Conservation (phyloP, 1,139 yeast species). For the Lodderomyces parapsilosis region DNA sequence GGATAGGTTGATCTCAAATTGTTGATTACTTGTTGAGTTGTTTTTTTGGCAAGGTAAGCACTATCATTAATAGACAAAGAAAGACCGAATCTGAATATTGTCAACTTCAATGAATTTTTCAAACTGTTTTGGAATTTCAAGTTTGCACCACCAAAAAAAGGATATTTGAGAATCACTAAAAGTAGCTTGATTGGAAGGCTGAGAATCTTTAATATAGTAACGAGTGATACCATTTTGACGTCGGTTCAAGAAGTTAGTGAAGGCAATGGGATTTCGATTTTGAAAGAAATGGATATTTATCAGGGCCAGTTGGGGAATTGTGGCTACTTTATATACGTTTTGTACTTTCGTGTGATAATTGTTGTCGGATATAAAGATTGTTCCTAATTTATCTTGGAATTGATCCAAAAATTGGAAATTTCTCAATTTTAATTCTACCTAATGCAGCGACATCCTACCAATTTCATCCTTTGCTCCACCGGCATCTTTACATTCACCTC, state of each 20-base stretch:
- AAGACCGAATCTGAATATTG: conserved; percentile 10
- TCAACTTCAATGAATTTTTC: conserved; percentile 10
- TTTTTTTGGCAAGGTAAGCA: background rate
- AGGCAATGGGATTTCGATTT: too few relatives aligned
- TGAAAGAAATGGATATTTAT: too few relatives aligned
- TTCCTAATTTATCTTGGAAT: too few relatives aligned
- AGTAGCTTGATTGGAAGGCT: conserved; percentile 12
- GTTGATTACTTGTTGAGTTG: conserved; percentile 8
- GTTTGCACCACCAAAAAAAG: conserved; percentile 13
- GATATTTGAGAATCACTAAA: conserved; percentile 10
- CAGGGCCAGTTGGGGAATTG: background rate
- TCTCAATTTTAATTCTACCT: too few relatives aligned
- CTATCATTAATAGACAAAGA: conserved; percentile 12
- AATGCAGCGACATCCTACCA: too few relatives aligned
- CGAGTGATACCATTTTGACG: conserved; percentile 3
- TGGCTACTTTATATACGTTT: background rate
- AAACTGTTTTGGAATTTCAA: conserved; percentile 9
- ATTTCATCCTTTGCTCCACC: too few relatives aligned
- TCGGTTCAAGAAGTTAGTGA: too few relatives aligned
- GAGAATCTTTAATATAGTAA: conserved; percentile 9
- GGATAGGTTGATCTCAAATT: conserved; percentile 8
- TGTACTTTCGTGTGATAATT: background rate
- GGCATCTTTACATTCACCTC: too few relatives aligned
- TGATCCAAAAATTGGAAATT: too few relatives aligned
- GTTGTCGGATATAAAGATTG: too few relatives aligned